Evolutionary conservation across 1,284 basidiomycete species (phyloP).

Genomic region (Cutaneotrichosporon curvatum): DNA sequence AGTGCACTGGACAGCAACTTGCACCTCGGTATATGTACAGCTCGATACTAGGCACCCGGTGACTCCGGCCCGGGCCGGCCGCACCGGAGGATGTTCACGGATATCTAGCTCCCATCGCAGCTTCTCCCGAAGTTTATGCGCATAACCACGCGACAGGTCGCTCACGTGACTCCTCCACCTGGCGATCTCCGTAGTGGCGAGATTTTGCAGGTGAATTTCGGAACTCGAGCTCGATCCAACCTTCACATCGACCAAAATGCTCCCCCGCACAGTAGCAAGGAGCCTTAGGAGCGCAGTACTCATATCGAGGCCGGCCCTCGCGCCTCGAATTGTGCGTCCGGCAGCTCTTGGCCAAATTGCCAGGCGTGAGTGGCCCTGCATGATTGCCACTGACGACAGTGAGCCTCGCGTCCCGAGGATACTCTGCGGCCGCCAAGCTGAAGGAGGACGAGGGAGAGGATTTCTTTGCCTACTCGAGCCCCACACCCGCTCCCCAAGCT

Average conservation of each 20-base stretch:
- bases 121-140: too few relatives aligned
- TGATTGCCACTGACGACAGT: background rate
- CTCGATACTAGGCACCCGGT: too few relatives aligned
- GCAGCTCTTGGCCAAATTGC: background rate
- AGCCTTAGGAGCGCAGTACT: constrained; percentile 1
- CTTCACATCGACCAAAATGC: background rate
- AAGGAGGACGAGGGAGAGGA: constrained; percentile 12
- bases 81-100: too few relatives aligned
- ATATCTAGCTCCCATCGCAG: too few relatives aligned
- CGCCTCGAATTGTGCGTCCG: background rate
- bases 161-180: too few relatives aligned
- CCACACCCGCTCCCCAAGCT: background rate
- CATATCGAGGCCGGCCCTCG: background rate
- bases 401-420: constrained; percentile 2
- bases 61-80: too few relatives aligned
- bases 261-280: background rate
- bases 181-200: too few relatives aligned
- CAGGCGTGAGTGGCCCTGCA: background rate
- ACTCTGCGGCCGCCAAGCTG: constrained; percentile 16
- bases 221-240: background rate
- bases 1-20: too few relatives aligned
- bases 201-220: background rate
- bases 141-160: too few relatives aligned
- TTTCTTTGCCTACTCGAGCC: constrained; percentile 2
- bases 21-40: too few relatives aligned